Evolutionary conservation across 306 rosid species (phyloP), one percentile per base, ranked within the genome.

Genomic region (Cajanus cajan): DNA sequence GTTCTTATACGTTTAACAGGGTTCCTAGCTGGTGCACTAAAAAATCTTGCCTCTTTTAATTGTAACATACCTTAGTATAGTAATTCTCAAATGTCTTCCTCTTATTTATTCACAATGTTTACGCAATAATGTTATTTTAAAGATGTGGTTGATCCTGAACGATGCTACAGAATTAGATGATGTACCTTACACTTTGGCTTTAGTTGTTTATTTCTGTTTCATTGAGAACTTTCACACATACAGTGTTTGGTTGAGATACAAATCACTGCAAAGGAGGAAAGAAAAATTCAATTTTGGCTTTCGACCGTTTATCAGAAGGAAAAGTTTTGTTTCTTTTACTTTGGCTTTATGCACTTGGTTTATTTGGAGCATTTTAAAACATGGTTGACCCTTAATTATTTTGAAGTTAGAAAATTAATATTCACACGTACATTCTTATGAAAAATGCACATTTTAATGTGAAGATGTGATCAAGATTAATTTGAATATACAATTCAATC

Each of bases 61-160:
- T 88, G 92, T 91, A 88, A 78, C 79, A 83, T 91, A 86, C 69
- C 70, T 77, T 85, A 73, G 82, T 76, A 36, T 83, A 84, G 79
- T 83, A 70, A 85, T 66, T 83, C 59, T 58, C 78, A 77, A 25
- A 31, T 77, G 84, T 73, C 41, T 68, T 74, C 63, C 72, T 73
- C 64, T 78, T 77, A 73, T 77, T 68, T 63, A 84, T 87, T 80
- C 75, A 74, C 77, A 81, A 51, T 13, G 34, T 78, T 81, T 69
- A 51, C n/a, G 68, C 19, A 76, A 86, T 89, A 74, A 85, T 82
- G 55, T 77, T 45, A 64, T 72, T 21, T 70, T 14, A 19, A 66
- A 76, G 65, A 77, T 68, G 79, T 52, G 25, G 62, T 59, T 64
- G 70, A 73, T 79, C 65, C 50, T 69, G 59, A 70, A 72, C 66